Evolutionary conservation across 2,329 filamentous ascomycete genomes (phyloP), one percentile per base, ranked within the genome.

Genomic region (Thielaviopsis musarum): DNA sequence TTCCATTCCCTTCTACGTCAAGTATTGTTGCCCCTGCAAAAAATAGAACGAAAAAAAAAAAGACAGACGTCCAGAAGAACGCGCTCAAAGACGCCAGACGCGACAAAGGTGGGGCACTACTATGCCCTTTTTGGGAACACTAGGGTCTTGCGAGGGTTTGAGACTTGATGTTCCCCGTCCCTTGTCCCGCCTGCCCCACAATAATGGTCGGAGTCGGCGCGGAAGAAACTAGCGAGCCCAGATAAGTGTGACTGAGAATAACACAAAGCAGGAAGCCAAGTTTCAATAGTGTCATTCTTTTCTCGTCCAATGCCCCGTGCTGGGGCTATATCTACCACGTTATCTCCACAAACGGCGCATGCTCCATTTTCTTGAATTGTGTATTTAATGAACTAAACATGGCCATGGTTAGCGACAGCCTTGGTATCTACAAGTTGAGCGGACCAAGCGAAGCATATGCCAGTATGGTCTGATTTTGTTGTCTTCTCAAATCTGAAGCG

Each of bases 111-210:
- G 56, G 56, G 48, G 49, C 21, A 26, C 49, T 51, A 58, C 56
- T 58, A 58, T 58, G 56, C 48, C 56, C 56, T 53, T 24, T 58
- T 58, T 58, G 21, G 56, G 56, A 57, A 53, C 10, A 54, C 28
- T 45, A 55, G 34, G 54, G 34, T 55, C 54, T 45, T 3, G 12
- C 6, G n/a, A 26, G 45, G 13, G 22, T 22, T 34, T 24, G 21
- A 3, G 48, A 41, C 5, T n/a, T 17, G 2, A 34, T 52, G 26
- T n/a, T 51, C 9, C 21, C 17, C 38, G 13, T 45, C 3, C n/a
- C 15, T 26, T 26, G 24, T 3, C 15, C 38, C 15, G 13, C 7
- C 6, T n/a, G 17, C 38, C 38, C 38, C 38, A 45, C 15, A 45
- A n/a, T 17, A 45, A n/a, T 45, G 3, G 2, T 45, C 38, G 38